Conservation (phyloP, 2,329 filamentous ascomycete species). For the Berkeleyomyces rouxiae region DNA sequence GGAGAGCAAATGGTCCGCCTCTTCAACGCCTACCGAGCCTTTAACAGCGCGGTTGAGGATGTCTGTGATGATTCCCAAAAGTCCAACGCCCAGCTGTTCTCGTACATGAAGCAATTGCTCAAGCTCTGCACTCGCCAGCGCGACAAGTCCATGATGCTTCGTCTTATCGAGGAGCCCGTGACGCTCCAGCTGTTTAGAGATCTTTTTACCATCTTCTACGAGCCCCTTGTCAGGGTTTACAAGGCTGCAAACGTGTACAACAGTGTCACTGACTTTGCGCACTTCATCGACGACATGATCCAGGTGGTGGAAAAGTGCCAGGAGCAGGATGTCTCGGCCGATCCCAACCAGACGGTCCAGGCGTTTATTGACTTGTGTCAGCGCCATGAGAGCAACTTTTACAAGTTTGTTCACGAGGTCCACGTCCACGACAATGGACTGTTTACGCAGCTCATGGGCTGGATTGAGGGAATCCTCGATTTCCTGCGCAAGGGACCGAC, state of each 20-base stretch:
- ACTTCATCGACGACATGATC: conserved; percentile 87
- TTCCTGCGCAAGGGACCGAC: conserved; percentile 77
- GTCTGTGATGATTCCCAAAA: conserved; percentile 70
- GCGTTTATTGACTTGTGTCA: conserved; percentile 94
- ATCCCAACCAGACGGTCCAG: conserved; percentile 96
- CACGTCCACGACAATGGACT: conserved; percentile 93
- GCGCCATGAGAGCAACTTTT: conserved; percentile 90
- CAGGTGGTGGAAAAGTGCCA: conserved; percentile 51
- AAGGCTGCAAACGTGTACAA: conserved; percentile 97
- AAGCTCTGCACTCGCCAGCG: conserved; percentile 82
- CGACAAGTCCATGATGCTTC: conserved; percentile 95
- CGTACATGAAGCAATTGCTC: conserved; percentile 82
- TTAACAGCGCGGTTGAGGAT: conserved; percentile 87
- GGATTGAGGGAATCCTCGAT: conserved; percentile 89
- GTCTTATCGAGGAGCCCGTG: conserved; percentile 90
- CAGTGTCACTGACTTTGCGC: conserved; percentile 89
- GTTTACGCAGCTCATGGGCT: conserved; percentile 90
- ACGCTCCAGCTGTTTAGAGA: conserved; percentile 92
- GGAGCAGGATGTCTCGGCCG: conserved; percentile 70
- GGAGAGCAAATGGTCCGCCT: conserved; percentile 64
- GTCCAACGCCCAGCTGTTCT: conserved; percentile 80
- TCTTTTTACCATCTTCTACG: conserved; percentile 96
- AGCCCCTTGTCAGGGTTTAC: conserved; percentile 90
- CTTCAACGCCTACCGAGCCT: conserved; percentile 90
- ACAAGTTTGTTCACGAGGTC: conserved; percentile 97